Evolutionary conservation across 1,284 basidiomycete genomes (phyloP), one percentile per base, ranked within the genome.

Genomic region (Garcileccinum viscosum): DNA sequence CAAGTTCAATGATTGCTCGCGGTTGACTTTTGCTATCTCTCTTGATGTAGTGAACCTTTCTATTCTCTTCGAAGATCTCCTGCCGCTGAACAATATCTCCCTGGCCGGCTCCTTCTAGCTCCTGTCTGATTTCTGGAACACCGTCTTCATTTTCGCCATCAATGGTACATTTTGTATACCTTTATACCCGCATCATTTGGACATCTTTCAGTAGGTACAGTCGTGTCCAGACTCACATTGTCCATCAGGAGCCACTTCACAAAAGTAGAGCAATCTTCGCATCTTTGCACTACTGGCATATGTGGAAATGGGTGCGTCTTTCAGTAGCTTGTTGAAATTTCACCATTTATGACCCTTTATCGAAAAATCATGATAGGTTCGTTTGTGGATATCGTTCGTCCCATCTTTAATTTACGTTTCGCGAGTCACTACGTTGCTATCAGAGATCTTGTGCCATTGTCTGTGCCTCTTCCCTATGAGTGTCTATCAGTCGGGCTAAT

Each of bases 271-370:
- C 89, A 93, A 72, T 89, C 94, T 3, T 93, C 93, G 4, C 96
- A 96, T 83, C 90, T 97, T 67, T 95, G 94, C 35, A 95, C 95
- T 14, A n/a, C n/a, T n/a, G n/a, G n/a, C n/a, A n/a, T n/a, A n/a
- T n/a, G n/a, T n/a, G n/a, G n/a, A n/a, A n/a, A n/a, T n/a, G n/a
- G n/a, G n/a, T n/a, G n/a, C n/a, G n/a, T n/a, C n/a, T n/a, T n/a
- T 89, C 94, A 93, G 91, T 37, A 88, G n/a, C n/a, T n/a, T n/a
- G n/a, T n/a, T n/a, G n/a, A n/a, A n/a, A n/a, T n/a, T n/a, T n/a
- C n/a, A n/a, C n/a, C n/a, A n/a, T n/a, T n/a, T n/a, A n/a, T n/a
- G n/a, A n/a, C n/a, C n/a, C n/a, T n/a, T n/a, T n/a, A n/a, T n/a
- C n/a, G n/a, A n/a, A n/a, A n/a, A n/a, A n/a, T 95, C 27, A 94